Conservation (phyloP, 805 yeast genomes). For the Nakazawaea ambrosiae region DNA sequence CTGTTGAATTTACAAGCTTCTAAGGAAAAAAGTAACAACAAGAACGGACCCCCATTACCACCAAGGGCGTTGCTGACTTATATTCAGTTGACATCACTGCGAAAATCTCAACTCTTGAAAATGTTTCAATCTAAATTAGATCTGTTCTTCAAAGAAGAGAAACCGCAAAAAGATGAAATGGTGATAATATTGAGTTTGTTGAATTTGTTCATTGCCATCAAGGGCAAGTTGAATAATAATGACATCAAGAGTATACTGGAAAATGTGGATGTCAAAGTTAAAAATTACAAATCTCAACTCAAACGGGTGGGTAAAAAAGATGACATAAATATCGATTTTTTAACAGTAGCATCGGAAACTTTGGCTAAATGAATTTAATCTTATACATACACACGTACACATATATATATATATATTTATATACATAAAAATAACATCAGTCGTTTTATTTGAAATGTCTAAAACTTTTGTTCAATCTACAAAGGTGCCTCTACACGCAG, state of each 20-base stretch:
- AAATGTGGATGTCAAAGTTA: conserved; percentile 2
- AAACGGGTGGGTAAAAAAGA: background rate
- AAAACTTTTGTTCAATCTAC: too few relatives aligned
- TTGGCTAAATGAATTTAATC: conserved; percentile 2
- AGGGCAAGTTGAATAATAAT: conserved; percentile 2
- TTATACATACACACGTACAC: background rate
- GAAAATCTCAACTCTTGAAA: conserved; percentile 35
- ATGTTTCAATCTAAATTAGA: conserved; percentile 32
- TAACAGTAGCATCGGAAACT: conserved; percentile 7
- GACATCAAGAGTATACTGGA: conserved; percentile 1
- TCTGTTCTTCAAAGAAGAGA: conserved; percentile 22
- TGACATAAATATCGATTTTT: conserved; percentile 1
- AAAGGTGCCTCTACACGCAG: too few relatives aligned
- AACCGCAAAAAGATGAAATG: conserved; percentile 22
- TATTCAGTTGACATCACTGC: conserved; percentile 34
- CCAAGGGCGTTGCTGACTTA: conserved; percentile 29
- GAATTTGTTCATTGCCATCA: conserved; percentile 30
- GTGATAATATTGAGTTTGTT: conserved; percentile 47
- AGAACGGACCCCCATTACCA: conserved; percentile 28
- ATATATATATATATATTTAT: too few relatives aligned
- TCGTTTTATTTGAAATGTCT: too few relatives aligned
- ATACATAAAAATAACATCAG: too few relatives aligned
- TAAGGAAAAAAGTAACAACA: too few relatives aligned
- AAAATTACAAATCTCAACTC: background rate
- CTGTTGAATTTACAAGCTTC: conserved; percentile 8